Evolutionary conservation across 75 land plant species (phyloP).

Genomic region (Picea glauca): DNA sequence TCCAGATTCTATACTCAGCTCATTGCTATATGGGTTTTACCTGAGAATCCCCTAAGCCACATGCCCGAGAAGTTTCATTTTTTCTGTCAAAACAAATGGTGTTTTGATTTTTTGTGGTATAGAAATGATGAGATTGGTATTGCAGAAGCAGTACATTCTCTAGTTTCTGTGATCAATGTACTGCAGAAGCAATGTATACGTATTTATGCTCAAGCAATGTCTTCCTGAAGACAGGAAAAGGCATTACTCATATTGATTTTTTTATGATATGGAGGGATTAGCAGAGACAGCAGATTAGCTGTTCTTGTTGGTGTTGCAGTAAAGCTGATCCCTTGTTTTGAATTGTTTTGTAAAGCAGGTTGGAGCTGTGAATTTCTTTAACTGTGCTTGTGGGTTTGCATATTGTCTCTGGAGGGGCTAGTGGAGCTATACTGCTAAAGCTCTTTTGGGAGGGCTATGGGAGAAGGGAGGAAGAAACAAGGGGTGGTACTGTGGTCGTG

Average conservation of each 20-base stretch:
- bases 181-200: neutral
- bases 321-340: neutral
- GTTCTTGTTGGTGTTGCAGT: neutral
- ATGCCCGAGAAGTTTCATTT: no score
- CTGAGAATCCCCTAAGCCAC: no score
- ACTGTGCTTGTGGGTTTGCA: neutral
- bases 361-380: neutral
- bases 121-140: neutral
- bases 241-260: neutral
- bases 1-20: no score
- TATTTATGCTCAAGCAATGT: neutral
- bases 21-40: no score
- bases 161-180: neutral
- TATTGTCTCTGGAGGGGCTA: neutral
- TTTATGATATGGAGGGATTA: neutral
- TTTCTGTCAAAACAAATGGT: no score
- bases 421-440: neutral
- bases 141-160: neutral
- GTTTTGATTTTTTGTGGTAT: no score
- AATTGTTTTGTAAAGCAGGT: neutral
- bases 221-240: neutral
- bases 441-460: neutral
- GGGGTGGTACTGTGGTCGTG: neutral
- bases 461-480: neutral
- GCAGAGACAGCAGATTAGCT: neutral